These are phyloP conservation scores for Metschnikowia baotianmanensis DNA, from an alignment of 805 yeast species.

Conservation along the genomic window DNA sequence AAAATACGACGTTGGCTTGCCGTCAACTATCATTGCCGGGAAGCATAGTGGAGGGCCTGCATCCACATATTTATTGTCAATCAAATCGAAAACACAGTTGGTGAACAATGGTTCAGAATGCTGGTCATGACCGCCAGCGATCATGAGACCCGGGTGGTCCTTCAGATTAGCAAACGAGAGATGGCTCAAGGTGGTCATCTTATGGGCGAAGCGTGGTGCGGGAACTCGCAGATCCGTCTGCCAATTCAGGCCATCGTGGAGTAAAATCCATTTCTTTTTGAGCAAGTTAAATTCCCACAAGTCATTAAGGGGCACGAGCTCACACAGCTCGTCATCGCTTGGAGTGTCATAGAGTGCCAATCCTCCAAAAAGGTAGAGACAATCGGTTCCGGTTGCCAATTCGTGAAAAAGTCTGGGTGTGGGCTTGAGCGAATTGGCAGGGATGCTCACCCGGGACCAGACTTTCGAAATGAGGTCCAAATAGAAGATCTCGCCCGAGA, in stretches of 20 bases:
- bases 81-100: slow-evolving; percentile 46
- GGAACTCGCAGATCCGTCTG: slow-evolving; percentile 24
- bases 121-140: slow-evolving; percentile 53
- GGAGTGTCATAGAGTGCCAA: slow-evolving; percentile 33
- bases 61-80: slow-evolving; percentile 33
- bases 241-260: slow-evolving; percentile 39
- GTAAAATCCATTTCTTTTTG: slow-evolving; percentile 51
- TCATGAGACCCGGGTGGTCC: slow-evolving; percentile 47
- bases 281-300: slow-evolving; percentile 65
- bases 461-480: slow-evolving; percentile 55
- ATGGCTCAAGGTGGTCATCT: slow-evolving; percentile 41
- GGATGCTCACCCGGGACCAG: slow-evolving; percentile 49
- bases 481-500: slow-evolving; percentile 64
- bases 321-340: slow-evolving; percentile 22
- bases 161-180: slow-evolving; percentile 35
- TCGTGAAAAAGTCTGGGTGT: slow-evolving; percentile 59
- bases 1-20: slow-evolving; percentile 4
- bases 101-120: slow-evolving; percentile 31
- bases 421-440: slow-evolving; percentile 26
- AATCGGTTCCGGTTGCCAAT: slow-evolving; percentile 47
- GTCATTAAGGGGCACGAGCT: slow-evolving; percentile 53
- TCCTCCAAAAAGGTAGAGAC: slow-evolving; percentile 66
- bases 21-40: slow-evolving; percentile 4
- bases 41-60: slow-evolving; percentile 15
- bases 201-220: slow-evolving; percentile 51